Conservation (phyloP, 192 early-diverging fungal genomes). For the Coemansia sp. region DNA sequence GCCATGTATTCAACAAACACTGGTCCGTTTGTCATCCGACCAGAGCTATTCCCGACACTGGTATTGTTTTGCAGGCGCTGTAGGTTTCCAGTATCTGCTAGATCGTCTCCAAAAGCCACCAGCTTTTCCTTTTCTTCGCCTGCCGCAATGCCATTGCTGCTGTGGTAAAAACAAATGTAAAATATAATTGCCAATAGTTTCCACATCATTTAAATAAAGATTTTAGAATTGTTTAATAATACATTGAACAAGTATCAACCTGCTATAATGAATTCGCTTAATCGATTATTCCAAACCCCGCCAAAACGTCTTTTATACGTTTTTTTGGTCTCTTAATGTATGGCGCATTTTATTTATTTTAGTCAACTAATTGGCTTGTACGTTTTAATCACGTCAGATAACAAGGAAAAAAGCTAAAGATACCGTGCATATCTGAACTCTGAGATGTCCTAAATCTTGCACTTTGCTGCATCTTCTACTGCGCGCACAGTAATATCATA, state of each 20-base stretch:
- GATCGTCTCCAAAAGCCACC: constrained; percentile 29
- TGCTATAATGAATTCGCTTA: no score
- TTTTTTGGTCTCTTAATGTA: neutral
- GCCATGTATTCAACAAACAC: constrained; percentile 38
- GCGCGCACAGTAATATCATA: neutral
- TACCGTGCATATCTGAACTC: no score
- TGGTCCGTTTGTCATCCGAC: constrained; percentile 27
- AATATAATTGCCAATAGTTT: neutral
- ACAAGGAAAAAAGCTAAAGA: no score
- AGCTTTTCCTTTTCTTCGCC: constrained; percentile 11
- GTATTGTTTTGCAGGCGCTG: constrained; percentile 21
- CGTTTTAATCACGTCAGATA: no score
- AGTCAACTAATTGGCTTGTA: no score
- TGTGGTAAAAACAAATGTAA: neutral
- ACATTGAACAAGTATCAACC: no score
- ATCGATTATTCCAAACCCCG: no score
- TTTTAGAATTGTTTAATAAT: neutral
- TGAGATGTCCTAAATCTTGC: neutral
- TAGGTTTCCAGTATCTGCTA: constrained; percentile 27
- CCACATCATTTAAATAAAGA: neutral
- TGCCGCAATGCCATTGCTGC: neutral
- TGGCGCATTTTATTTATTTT: neutral
- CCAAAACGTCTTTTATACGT: no score
- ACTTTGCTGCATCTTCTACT: neutral
- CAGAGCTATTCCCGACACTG: constrained; percentile 20